phyloP scores from a whole-genome alignment of 768 basidiomycete species.

The Termitomyces sp. region DNA sequence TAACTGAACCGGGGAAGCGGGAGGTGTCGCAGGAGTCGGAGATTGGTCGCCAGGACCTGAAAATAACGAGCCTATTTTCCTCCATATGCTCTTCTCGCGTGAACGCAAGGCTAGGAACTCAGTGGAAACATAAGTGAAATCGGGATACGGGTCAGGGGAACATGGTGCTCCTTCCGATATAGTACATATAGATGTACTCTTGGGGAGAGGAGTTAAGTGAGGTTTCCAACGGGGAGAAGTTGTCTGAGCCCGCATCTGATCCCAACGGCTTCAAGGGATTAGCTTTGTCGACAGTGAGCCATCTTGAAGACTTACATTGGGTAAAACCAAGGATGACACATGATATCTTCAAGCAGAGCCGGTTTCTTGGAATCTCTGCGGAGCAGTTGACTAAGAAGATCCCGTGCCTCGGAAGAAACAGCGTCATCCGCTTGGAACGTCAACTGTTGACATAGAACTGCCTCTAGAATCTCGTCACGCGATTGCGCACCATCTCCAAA shows the following conservation, averaged over 20 bases:
- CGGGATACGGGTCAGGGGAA: background rate
- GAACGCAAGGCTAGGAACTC: background rate
- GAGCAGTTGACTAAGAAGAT: background rate
- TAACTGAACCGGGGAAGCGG: background rate
- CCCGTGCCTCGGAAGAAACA: background rate
- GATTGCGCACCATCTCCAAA: conserved; percentile 3
- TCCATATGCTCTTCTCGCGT: background rate
- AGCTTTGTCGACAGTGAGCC: background rate
- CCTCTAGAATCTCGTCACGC: background rate
- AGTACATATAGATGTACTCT: background rate
- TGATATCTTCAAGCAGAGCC: background rate
- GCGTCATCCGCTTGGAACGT: background rate
- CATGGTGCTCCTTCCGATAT: background rate
- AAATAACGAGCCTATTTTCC: background rate
- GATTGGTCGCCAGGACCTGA: background rate
- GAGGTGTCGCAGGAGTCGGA: background rate
- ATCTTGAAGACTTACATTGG: conserved; percentile 3
- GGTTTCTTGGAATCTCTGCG: background rate
- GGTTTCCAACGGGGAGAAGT: conserved; percentile 1
- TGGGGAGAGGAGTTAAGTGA: background rate
- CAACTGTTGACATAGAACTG: conserved; percentile 1
- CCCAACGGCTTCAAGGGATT: background rate
- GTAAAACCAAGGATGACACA: conserved; percentile 6
- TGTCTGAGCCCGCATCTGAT: background rate
- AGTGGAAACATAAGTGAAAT: background rate